Conservation (phyloP, 225 moss, liverwort and hornwort genomes). For the Pseudisothecium myosuroides region DNA sequence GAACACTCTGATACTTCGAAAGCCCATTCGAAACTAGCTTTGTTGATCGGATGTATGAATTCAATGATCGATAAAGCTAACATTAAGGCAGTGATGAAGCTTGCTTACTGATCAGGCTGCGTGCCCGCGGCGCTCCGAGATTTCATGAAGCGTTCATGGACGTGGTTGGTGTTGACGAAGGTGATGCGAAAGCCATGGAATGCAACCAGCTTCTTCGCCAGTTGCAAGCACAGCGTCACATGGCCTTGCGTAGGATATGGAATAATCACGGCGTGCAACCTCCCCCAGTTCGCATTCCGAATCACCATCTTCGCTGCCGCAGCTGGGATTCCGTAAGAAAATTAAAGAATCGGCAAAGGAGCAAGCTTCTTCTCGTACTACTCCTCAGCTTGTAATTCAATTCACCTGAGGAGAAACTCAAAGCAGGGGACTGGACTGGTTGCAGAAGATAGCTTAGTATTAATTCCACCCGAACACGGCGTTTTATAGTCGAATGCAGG, state of each 20-base stretch:
- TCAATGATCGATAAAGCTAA: not conserved
- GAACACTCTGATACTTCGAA: too few relatives aligned
- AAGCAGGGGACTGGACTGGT: not conserved
- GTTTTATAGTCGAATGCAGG: not conserved
- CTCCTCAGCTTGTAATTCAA: not conserved
- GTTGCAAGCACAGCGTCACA: conserved; percentile 15
- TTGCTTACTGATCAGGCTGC: conserved; percentile 1
- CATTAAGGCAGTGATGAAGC: not conserved
- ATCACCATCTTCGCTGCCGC: not conserved
- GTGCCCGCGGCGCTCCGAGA: not conserved
- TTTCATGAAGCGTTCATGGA: conserved; percentile 3
- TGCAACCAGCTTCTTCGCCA: conserved; percentile 11
- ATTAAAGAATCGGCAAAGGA: not conserved
- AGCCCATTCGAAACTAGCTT: not conserved
- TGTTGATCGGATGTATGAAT: not conserved
- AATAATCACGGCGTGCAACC: conserved; percentile 16
- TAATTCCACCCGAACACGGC: not conserved
- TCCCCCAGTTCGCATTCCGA: not conserved
- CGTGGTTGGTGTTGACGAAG: conserved; percentile 12
- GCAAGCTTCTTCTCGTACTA: not conserved
- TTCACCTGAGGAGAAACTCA: not conserved
- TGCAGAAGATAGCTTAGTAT: not conserved
- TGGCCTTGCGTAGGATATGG: conserved; percentile 13
- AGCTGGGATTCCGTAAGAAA: not conserved
- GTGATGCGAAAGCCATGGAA: conserved; percentile 5